phyloP scores from a whole-genome alignment of 805 yeast species.

The Yamadazyma nakazawae region DNA sequence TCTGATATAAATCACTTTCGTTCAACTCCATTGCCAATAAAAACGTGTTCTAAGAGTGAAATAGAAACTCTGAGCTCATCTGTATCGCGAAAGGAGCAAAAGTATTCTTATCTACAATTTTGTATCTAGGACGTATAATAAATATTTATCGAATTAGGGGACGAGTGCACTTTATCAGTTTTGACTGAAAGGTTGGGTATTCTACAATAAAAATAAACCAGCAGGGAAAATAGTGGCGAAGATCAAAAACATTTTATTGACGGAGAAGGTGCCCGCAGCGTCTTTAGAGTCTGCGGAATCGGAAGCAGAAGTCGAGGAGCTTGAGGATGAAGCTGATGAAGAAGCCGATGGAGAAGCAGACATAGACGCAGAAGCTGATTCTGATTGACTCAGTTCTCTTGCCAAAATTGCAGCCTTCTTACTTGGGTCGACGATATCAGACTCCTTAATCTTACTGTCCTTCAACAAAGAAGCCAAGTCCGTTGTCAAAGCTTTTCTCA shows the following conservation, averaged over 20 bases:
- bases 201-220: slow-evolving; percentile 4
- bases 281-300: slow-evolving; percentile 4
- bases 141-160: background rate
- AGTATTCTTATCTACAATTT: background rate
- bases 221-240: slow-evolving; percentile 2
- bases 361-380: slow-evolving; percentile 3
- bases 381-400: slow-evolving; percentile 7
- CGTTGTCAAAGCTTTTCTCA: slow-evolving; percentile 21
- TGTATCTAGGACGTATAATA: background rate
- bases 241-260: background rate
- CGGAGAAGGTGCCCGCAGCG: background rate
- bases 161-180: background rate
- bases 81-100: background rate
- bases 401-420: slow-evolving; percentile 8
- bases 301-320: slow-evolving; percentile 9
- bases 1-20: background rate
- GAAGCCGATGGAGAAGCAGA: slow-evolving; percentile 8
- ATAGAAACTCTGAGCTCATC: background rate
- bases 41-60: too few species aligned
- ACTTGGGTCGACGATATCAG: slow-evolving; percentile 14
- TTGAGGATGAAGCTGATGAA: slow-evolving; percentile 6
- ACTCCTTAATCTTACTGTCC: slow-evolving; percentile 13
- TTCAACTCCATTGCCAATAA: background rate
- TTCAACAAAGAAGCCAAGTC: slow-evolving; percentile 21
- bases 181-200: background rate